phyloP scores from a whole-genome alignment of 495 filamentous ascomycete species.

The Daldinia grandis region DNA sequence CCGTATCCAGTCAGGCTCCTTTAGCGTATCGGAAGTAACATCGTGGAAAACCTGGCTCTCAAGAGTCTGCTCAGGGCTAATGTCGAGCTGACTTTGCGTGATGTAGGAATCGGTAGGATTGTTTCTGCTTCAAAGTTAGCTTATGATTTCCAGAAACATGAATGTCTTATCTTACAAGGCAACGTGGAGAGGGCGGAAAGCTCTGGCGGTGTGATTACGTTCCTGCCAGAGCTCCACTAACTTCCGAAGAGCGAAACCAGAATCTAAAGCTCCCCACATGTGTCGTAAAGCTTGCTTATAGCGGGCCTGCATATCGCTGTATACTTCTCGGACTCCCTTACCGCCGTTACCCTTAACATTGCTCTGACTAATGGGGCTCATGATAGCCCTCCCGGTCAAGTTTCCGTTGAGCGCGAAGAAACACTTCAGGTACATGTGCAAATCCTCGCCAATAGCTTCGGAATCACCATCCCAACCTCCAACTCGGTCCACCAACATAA shows the following conservation, averaged over 20 bases:
- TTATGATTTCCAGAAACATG: background rate
- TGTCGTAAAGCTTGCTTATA: conserved; percentile 73
- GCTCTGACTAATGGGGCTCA: conserved; percentile 72
- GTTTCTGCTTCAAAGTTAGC: conserved; percentile 41
- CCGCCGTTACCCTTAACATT: conserved; percentile 67
- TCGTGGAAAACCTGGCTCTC: conserved; percentile 60
- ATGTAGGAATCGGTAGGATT: conserved; percentile 57
- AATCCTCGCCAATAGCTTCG: conserved; percentile 74
- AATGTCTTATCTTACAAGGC: conserved; percentile 48
- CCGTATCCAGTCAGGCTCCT: conserved; percentile 55
- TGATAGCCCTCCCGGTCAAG: conserved; percentile 61
- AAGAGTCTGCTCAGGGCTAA: conserved; percentile 47
- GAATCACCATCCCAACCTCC: conserved; percentile 72
- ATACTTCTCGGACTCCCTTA: conserved; percentile 57
- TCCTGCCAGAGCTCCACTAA: conserved; percentile 58
- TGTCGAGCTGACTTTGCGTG: conserved; percentile 53
- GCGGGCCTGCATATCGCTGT: conserved; percentile 64
- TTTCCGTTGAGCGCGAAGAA: conserved; percentile 74
- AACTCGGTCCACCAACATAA: conserved; percentile 67
- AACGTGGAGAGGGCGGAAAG: conserved; percentile 61
- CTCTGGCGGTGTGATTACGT: conserved; percentile 57
- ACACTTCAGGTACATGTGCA: conserved; percentile 80
- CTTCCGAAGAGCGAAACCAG: conserved; percentile 66
- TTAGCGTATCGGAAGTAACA: conserved; percentile 55
- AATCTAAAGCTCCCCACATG: conserved; percentile 77